Evolutionary conservation across 1,284 basidiomycete genomes (phyloP).

Genomic region (Cutaneotrichosporon cutaneum): DNA sequence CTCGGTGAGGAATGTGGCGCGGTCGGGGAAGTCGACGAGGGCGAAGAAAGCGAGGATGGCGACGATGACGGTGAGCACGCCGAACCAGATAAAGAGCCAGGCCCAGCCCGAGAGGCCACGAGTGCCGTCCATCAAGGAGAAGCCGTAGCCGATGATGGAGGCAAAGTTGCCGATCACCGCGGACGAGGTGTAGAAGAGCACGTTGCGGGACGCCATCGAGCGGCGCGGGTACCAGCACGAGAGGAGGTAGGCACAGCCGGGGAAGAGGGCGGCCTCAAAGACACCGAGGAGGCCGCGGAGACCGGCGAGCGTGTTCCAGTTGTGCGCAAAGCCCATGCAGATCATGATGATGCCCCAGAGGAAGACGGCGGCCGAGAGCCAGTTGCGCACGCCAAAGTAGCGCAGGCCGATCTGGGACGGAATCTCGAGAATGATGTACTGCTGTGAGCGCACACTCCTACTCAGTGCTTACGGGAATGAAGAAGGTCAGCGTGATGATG

Average conservation of each 20-base stretch:
- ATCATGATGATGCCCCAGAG: slow-evolving; percentile 53
- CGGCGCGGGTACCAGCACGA: slow-evolving; percentile 54
- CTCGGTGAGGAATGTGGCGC: slow-evolving; percentile 53
- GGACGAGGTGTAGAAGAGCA: slow-evolving; percentile 12
- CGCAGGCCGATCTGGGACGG: slow-evolving; percentile 30
- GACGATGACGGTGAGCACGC: slow-evolving; percentile 9
- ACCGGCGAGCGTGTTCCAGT: slow-evolving; percentile 48
- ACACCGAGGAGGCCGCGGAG: slow-evolving; percentile 53
- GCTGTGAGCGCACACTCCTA: too few relatives aligned
- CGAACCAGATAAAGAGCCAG: slow-evolving; percentile 12
- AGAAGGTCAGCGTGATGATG: slow-evolving; percentile 48
- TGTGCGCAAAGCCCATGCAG: slow-evolving; percentile 44
- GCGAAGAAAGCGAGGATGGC: slow-evolving; percentile 27
- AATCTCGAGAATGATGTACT: slow-evolving; percentile 50
- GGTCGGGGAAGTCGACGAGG: slow-evolving; percentile 55
- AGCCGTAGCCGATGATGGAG: slow-evolving; percentile 9
- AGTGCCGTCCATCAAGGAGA: slow-evolving; percentile 14
- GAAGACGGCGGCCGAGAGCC: slow-evolving; percentile 18
- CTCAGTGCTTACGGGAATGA: slow-evolving; percentile 36
- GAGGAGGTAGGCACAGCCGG: slow-evolving; percentile 52
- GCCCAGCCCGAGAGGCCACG: slow-evolving; percentile 14
- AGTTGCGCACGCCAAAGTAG: slow-evolving; percentile 20
- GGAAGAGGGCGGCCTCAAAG: slow-evolving; percentile 49
- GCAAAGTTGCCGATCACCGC: slow-evolving; percentile 21
- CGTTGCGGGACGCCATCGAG: slow-evolving; percentile 46